Evolutionary conservation across 495 filamentous ascomycete genomes (phyloP).

Genomic region (Aspergillus taichungensis): DNA sequence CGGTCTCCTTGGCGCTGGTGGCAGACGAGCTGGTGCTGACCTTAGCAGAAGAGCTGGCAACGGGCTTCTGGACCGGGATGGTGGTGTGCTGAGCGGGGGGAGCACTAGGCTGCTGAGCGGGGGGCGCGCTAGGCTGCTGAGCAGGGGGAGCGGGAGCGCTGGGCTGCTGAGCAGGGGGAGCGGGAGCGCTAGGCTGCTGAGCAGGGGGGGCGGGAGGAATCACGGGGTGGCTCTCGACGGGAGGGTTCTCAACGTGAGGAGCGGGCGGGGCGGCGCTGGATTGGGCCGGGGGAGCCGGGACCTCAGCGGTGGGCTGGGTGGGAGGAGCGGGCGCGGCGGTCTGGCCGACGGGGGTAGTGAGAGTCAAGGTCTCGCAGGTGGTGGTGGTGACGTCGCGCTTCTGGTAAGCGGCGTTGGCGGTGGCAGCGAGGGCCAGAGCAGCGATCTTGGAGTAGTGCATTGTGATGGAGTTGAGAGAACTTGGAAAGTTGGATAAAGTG

Average conservation of each 20-base stretch:
- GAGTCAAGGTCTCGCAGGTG: not conserved
- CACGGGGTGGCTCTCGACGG: not conserved
- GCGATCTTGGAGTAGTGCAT: slow-evolving; percentile 15
- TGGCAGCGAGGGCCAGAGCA: slow-evolving; percentile 14
- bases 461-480: not conserved
- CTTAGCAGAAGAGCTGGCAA: slow-evolving; percentile 1
- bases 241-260: not conserved
- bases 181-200: not conserved
- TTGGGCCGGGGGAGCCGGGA: not conserved
- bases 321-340: not conserved
- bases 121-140: not conserved
- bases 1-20: not conserved
- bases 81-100: not conserved
- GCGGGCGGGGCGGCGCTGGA: not conserved
- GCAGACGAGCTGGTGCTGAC: slow-evolving; percentile 3
- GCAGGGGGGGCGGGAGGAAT: not conserved
- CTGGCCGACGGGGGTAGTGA: not conserved
- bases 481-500: too few species aligned
- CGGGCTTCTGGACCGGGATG: not conserved
- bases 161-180: not conserved
- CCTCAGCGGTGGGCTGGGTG: not conserved
- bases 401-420: slow-evolving; percentile 7
- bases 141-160: slow-evolving; percentile 2
- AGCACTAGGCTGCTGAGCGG: not conserved
- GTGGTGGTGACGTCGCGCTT: slow-evolving; percentile 4